Evolutionary conservation across 2,329 filamentous ascomycete genomes (phyloP), one percentile per base, ranked within the genome.

Genomic region (Rugonectria rugulosa): DNA sequence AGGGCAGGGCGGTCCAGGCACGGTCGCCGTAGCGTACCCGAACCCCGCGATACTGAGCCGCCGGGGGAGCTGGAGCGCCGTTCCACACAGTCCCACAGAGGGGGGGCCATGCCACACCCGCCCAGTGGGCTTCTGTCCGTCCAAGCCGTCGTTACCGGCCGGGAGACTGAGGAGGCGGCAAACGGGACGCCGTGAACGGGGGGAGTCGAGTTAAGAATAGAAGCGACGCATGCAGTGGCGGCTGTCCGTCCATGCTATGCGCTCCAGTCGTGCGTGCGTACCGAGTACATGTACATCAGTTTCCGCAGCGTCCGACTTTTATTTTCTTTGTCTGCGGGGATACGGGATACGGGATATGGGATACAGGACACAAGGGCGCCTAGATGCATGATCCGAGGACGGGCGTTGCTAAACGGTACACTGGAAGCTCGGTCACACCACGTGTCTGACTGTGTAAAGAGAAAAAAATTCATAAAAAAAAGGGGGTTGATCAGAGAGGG

Each of bases 11-110:
- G 11, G 10, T 5, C 20, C 7, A 11, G 17, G 34, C 53, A 54
- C 53, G 53, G 38, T 52, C 34, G 23, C 48, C 46, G 49, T 64
- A 61, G 63, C 52, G 63, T 56, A 52, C 46, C 53, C 44, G 53
- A 61, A 68, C 63, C 65, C 65, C 65, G 65, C 65, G 65, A 53
- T 65, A 52, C 38, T 51, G 46, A 52, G 59, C 56, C 46, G 53
- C 50, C 53, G 52, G 53, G 42, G 44, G 52, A 15, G 60, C 36
- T 37, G 51, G 32, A 37, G 51, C 23, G 36, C 63, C 63, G 51
- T 61, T n/a, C n/a, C n/a, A n/a, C n/a, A n/a, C 61, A 66, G 45
- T 12, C 26, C 26, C 26, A 12, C 7, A 29, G 26, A 29, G n/a
- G 32, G 34, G 38, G 50, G 57, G 49, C 43, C 19, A 51, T 53